These are phyloP conservation scores for Cephaloascus fragrans DNA, from an alignment of 805 yeast species.

Conservation along the genomic window DNA sequence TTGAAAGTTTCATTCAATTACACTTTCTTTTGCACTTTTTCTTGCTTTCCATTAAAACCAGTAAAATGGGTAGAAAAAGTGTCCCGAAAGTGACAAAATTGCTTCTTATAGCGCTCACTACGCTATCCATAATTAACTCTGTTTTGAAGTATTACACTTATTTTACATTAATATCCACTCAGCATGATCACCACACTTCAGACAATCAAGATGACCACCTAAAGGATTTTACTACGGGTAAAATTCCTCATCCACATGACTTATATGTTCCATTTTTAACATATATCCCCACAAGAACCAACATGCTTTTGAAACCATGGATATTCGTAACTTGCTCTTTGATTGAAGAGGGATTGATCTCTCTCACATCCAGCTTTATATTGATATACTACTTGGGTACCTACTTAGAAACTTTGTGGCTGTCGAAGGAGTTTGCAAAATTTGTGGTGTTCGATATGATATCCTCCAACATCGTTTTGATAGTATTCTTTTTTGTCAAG, in stretches of 20 bases:
- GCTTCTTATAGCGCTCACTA: slow-evolving; percentile 19
- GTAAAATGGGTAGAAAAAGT: neutral
- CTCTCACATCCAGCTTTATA: slow-evolving; percentile 23
- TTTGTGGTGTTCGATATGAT: slow-evolving; percentile 31
- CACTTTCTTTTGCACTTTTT: too few species aligned
- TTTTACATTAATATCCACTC: slow-evolving; percentile 14
- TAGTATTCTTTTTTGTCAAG: slow-evolving; percentile 13
- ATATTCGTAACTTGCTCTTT: slow-evolving; percentile 36
- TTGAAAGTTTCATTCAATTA: too few species aligned
- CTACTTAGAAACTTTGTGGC: slow-evolving; percentile 62
- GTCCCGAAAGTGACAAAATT: slow-evolving; percentile 23
- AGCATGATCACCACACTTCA: slow-evolving; percentile 4
- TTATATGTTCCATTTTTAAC: slow-evolving; percentile 41
- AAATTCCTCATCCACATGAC: slow-evolving; percentile 33
- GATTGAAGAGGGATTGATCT: slow-evolving; percentile 32
- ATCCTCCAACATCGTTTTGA: slow-evolving; percentile 23
- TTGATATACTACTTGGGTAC: slow-evolving; percentile 44
- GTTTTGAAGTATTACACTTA: slow-evolving; percentile 26
- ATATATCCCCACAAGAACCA: slow-evolving; percentile 33
- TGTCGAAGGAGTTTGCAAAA: slow-evolving; percentile 37
- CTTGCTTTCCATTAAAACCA: too few species aligned
- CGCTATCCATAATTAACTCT: slow-evolving; percentile 22
- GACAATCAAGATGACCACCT: slow-evolving; percentile 11
- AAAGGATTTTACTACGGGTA: slow-evolving; percentile 15
- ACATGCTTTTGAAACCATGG: slow-evolving; percentile 36